A percentile compares a stretch with the other conserved stretches of the same genome.
Evolutionary conservation across 768 basidiomycete genomes (phyloP).

Genomic region (Mycena venus): DNA sequence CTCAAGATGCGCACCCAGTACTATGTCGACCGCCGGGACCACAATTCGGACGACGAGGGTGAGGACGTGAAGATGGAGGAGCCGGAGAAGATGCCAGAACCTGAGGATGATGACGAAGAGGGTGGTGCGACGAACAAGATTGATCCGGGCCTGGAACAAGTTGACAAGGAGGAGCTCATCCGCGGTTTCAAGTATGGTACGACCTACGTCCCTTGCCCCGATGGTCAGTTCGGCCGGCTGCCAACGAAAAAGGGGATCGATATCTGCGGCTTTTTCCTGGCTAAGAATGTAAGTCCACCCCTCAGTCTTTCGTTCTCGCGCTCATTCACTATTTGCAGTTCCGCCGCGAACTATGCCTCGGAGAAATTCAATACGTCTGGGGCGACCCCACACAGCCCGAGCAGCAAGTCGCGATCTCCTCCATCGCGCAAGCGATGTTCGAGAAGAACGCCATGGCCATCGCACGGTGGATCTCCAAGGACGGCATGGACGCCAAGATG

Average conservation of each 20-base stretch:
- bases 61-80: slow-evolving; percentile 47
- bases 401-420: slow-evolving; percentile 88
- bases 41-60: slow-evolving; percentile 50
- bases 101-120: slow-evolving; percentile 44
- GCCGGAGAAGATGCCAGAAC: slow-evolving; percentile 45
- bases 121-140: slow-evolving; percentile 46
- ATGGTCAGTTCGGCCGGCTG: slow-evolving; percentile 84
- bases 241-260: slow-evolving; percentile 89
- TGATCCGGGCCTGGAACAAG: slow-evolving; percentile 61
- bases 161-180: slow-evolving; percentile 85
- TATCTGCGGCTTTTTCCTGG: slow-evolving; percentile 85
- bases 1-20: slow-evolving; percentile 70
- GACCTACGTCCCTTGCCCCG: slow-evolving; percentile 88
- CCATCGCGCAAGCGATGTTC: slow-evolving; percentile 87
- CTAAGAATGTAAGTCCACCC: slow-evolving; percentile 66
- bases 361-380: slow-evolving; percentile 90
- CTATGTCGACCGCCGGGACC: slow-evolving; percentile 61
- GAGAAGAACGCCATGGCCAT: slow-evolving; percentile 79
- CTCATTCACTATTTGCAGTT: slow-evolving; percentile 62
- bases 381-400: slow-evolving; percentile 74
- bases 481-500: slow-evolving; percentile 87
- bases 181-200: slow-evolving; percentile 92
- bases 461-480: slow-evolving; percentile 83
- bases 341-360: slow-evolving; percentile 85
- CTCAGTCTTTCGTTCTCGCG: not conserved